Percentiles rank a stretch among this genome's conserved stretches.
Conservation (phyloP, 2,329 filamentous ascomycete species). For the Hypoxylon sp. region DNA sequence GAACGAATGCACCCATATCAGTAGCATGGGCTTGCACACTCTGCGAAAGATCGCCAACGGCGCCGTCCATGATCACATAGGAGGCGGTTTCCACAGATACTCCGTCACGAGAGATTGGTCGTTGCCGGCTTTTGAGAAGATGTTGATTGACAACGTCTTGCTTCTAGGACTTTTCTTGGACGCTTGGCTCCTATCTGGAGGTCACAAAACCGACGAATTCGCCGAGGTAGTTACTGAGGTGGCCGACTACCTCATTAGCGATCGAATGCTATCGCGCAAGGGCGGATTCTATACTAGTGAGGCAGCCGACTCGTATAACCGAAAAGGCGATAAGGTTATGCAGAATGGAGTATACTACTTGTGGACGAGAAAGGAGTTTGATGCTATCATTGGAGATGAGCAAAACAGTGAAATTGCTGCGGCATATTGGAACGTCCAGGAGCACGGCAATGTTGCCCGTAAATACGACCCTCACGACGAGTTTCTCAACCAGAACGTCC, state of each 20-base stretch:
- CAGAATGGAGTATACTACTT: slow-evolving; percentile 93
- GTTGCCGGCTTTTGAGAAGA: slow-evolving; percentile 96
- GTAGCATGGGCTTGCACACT: slow-evolving; percentile 81
- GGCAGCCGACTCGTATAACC: slow-evolving; percentile 84
- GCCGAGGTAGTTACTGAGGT: slow-evolving; percentile 82
- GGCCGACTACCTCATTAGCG: slow-evolving; percentile 81
- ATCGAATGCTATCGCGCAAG: slow-evolving; percentile 70
- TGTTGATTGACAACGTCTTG: slow-evolving; percentile 92
- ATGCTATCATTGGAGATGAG: slow-evolving; percentile 72
- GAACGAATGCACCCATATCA: slow-evolving; percentile 76
- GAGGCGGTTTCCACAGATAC: slow-evolving; percentile 72
- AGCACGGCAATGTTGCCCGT: slow-evolving; percentile 85
- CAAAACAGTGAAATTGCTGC: slow-evolving; percentile 78
- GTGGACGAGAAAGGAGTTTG: slow-evolving; percentile 90
- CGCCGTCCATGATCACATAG: slow-evolving; percentile 64
- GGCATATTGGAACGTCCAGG: slow-evolving; percentile 82
- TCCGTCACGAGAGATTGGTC: slow-evolving; percentile 93
- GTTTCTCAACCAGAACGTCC: slow-evolving; percentile 91
- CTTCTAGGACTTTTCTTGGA: slow-evolving; percentile 85
- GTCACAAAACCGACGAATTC: slow-evolving; percentile 71
- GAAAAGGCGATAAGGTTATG: slow-evolving; percentile 79
- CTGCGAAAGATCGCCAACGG: slow-evolving; percentile 74
- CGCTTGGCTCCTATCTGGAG: slow-evolving; percentile 72
- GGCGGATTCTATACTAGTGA: slow-evolving; percentile 90
- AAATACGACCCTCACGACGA: slow-evolving; percentile 91